These are phyloP conservation scores for Xylaria cubensis DNA, from an alignment of 495 filamentous ascomycete genomes.

Conservation along the genomic window DNA sequence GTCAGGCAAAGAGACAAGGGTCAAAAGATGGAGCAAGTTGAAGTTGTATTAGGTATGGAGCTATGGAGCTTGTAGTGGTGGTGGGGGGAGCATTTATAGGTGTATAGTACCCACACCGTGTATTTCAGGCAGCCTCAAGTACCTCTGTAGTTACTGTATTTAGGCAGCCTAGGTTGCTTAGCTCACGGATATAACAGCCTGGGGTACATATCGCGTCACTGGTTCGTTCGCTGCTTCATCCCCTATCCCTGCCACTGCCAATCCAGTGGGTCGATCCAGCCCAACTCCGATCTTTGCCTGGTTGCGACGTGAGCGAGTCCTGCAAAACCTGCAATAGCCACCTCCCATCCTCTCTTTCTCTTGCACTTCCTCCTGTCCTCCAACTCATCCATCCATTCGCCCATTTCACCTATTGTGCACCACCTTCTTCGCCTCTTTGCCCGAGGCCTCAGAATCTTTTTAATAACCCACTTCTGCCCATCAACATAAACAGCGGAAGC, in stretches of 20 bases:
- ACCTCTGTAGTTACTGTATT: neutral
- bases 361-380: slow-evolving; percentile 18
- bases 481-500: neutral
- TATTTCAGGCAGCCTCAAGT: neutral
- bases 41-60: too few species aligned
- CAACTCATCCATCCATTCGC: slow-evolving; percentile 30
- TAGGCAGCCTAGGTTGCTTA: neutral
- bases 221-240: neutral
- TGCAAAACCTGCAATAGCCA: slow-evolving; percentile 13
- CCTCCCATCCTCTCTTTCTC: slow-evolving; percentile 14
- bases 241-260: slow-evolving; percentile 7
- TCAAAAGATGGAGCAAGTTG: too few species aligned
- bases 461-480: slow-evolving; percentile 17
- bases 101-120: too few species aligned
- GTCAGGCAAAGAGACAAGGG: too few species aligned
- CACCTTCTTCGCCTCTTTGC: neutral
- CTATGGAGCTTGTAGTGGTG: too few species aligned
- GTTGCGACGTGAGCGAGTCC: slow-evolving; percentile 7
- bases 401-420: slow-evolving; percentile 1
- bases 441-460: neutral
- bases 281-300: neutral
- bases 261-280: slow-evolving; percentile 14
- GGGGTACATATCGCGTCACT: neutral
- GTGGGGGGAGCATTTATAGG: too few species aligned
- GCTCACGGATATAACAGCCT: neutral